Evolutionary conservation across 345 rosid genomes (phyloP).

Genomic region (Moricandia moricandioides): DNA sequence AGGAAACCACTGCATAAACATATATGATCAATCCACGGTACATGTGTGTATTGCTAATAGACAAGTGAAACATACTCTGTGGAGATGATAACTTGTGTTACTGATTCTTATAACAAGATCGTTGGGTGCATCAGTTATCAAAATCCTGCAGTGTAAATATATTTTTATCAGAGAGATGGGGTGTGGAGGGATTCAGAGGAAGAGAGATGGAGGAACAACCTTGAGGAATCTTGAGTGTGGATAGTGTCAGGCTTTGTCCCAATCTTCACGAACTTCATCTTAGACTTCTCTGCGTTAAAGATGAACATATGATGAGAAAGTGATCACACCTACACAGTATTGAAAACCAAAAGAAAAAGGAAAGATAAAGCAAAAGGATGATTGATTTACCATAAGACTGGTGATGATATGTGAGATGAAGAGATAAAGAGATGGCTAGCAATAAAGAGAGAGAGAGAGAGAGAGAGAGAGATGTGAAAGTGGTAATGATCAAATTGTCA

Average conservation of each 20-base stretch:
- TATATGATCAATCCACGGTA: not conserved
- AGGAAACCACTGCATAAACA: not conserved
- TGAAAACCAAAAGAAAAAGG: too few relatives aligned
- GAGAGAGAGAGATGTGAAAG: too few relatives aligned
- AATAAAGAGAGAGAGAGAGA: too few relatives aligned
- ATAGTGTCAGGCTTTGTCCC: constrained; percentile 88
- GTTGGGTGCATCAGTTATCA: constrained; percentile 57
- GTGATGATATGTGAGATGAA: not conserved
- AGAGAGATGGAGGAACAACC: constrained; percentile 43
- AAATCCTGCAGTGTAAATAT: constrained; percentile 53
- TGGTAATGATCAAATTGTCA: too few relatives aligned
- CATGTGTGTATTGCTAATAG: not conserved
- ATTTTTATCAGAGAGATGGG: constrained; percentile 8
- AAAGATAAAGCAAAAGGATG: too few relatives aligned
- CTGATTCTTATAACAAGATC: constrained; percentile 67
- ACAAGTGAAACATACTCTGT: constrained; percentile 52
- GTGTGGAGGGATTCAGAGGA: not conserved
- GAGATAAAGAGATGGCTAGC: not conserved
- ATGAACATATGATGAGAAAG: constrained; percentile 16
- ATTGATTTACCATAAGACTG: too few relatives aligned
- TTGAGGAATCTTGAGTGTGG: constrained; percentile 81
- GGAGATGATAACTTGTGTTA: constrained; percentile 67
- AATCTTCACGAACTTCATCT: constrained; percentile 94
- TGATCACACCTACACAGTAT: not conserved
- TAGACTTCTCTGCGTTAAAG: constrained; percentile 30